Percentiles rank a stretch among this genome's conserved stretches.
These are phyloP conservation scores for Blastobotrys indianensis DNA, from an alignment of 1,139 yeast species.

Conservation along the genomic window DNA sequence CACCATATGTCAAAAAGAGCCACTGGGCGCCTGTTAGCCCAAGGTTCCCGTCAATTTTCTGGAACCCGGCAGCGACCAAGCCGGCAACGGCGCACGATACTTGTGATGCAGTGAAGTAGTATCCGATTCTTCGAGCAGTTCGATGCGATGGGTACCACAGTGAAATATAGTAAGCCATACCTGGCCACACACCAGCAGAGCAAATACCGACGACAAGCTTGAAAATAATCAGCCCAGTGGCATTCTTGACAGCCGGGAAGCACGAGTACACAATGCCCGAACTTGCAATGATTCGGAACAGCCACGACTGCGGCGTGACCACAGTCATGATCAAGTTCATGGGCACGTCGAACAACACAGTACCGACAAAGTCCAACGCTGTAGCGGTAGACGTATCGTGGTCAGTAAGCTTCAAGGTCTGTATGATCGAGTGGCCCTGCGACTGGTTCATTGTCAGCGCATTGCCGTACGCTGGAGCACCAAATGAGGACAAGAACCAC, in stretches of 20 bases:
- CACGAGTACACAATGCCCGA: constrained; percentile 76
- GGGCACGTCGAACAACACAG: constrained; percentile 77
- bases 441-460: constrained; percentile 74
- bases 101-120: constrained; percentile 89
- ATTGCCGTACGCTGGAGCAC: constrained; percentile 70
- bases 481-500: constrained; percentile 75
- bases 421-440: constrained; percentile 56
- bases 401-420: constrained; percentile 45
- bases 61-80: constrained; percentile 80
- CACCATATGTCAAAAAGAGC: constrained; percentile 76
- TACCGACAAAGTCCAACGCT: constrained; percentile 78
- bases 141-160: constrained; percentile 83
- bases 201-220: constrained; percentile 73
- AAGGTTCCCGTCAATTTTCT: constrained; percentile 63
- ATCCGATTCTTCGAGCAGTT: constrained; percentile 74
- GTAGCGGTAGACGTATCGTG: constrained; percentile 69
- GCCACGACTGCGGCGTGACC: constrained; percentile 80
- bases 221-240: constrained; percentile 60
- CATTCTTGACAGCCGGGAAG: constrained; percentile 51
- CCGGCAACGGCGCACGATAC: constrained; percentile 83
- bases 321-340: constrained; percentile 83
- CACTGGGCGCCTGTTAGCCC: constrained; percentile 85
- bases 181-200: constrained; percentile 95
- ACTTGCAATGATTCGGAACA: constrained; percentile 67
- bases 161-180: constrained; percentile 76